Conservation (phyloP, 805 yeast genomes). For the Isabelozyma rhagii region DNA sequence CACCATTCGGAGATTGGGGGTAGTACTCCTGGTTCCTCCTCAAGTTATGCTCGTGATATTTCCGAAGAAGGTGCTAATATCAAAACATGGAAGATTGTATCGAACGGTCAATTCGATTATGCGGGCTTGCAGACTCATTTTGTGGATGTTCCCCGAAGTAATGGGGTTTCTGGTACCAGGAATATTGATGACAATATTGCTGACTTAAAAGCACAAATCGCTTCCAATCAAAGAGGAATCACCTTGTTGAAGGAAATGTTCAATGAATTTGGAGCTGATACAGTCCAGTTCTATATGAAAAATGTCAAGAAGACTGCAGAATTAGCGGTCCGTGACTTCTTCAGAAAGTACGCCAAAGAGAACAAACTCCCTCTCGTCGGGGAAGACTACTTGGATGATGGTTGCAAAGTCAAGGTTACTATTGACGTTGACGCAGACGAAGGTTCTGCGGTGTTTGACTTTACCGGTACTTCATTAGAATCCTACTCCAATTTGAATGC, state of each 20-base stretch:
- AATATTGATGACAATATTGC: conserved; percentile 17
- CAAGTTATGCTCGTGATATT: conserved; percentile 16
- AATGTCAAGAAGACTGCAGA: conserved; percentile 84
- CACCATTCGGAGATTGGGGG: conserved; percentile 25
- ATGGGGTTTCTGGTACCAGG: conserved; percentile 19
- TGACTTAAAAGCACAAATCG: conserved; percentile 80
- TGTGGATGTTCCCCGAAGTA: conserved; percentile 11
- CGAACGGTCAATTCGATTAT: conserved; percentile 14
- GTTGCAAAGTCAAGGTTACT: conserved; percentile 10
- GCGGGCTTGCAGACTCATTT: conserved; percentile 13
- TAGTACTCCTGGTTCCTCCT: conserved; percentile 15
- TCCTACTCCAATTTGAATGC: conserved; percentile 16
- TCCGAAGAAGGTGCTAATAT: conserved; percentile 19
- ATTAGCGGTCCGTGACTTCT: conserved; percentile 51
- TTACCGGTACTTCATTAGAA: conserved; percentile 22
- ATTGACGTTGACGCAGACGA: conserved; percentile 14
- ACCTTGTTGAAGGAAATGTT: conserved; percentile 56
- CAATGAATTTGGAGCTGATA: conserved; percentile 54
- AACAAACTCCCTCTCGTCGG: conserved; percentile 24
- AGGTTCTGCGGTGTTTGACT: conserved; percentile 23
- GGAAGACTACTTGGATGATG: conserved; percentile 16
- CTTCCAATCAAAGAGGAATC: conserved; percentile 84
- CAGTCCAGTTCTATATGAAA: conserved; percentile 69
- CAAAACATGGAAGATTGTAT: conserved; percentile 14
- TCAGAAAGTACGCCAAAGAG: conserved; percentile 30